Evolutionary conservation across 371 early-diverging fungal genomes (phyloP).

Genomic region (Syncephalis fuscata): DNA sequence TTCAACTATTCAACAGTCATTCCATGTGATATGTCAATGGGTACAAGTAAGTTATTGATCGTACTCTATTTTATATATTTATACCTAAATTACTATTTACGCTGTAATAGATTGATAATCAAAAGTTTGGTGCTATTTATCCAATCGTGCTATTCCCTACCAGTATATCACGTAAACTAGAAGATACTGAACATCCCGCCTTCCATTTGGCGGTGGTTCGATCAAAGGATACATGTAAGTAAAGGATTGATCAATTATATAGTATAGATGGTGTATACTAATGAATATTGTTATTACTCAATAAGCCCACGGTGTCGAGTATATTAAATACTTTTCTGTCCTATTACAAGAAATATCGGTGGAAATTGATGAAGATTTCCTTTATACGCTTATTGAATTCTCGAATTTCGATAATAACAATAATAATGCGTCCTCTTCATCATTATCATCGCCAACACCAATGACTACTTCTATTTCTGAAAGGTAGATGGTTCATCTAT

Average conservation of each 20-base stretch:
- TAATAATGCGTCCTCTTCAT: not conserved
- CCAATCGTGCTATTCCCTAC: slow-evolving; percentile 90
- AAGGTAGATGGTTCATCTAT: not conserved
- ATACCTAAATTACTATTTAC: too few relatives aligned
- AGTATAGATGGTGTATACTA: not conserved
- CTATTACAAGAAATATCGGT: slow-evolving; percentile 83
- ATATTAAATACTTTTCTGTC: slow-evolving; percentile 78
- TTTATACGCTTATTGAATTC: slow-evolving; percentile 74
- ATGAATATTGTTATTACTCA: not conserved
- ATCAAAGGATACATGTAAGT: slow-evolving; percentile 43
- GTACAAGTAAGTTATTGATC: slow-evolving; percentile 26
- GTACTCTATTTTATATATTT: too few relatives aligned
- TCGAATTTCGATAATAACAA: slow-evolving; percentile 38
- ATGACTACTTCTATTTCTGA: not conserved
- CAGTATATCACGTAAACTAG: slow-evolving; percentile 39
- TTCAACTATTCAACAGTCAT: slow-evolving; percentile 50
- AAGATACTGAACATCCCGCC: slow-evolving; percentile 36
- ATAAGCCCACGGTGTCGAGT: slow-evolving; percentile 73
- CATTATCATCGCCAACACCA: slow-evolving; percentile 2
- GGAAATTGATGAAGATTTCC: slow-evolving; percentile 81
- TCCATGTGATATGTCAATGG: slow-evolving; percentile 70
- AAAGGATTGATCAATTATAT: slow-evolving; percentile 15
- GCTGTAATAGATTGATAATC: slow-evolving; percentile 61
- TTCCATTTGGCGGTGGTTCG: slow-evolving; percentile 44
- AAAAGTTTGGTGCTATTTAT: slow-evolving; percentile 59